Percentiles rank a stretch among this genome's conserved stretches.
Evolutionary conservation across 169 alveolate genomes (phyloP).

Genomic region (Eimeria tenella): DNA sequence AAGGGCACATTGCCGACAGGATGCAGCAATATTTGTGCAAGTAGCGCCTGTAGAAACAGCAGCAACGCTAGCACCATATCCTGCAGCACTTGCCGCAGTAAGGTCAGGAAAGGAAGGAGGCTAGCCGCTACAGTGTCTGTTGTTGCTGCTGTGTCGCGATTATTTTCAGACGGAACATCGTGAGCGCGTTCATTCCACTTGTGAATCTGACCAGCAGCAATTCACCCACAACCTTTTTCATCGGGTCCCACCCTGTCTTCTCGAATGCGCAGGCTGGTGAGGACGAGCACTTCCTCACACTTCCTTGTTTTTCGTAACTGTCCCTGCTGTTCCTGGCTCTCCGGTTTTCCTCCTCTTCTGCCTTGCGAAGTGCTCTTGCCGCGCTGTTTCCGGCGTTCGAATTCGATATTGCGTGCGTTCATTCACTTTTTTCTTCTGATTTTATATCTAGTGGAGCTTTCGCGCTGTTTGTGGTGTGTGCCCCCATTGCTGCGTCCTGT

Average conservation of each 20-base stretch:
- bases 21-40: neutral
- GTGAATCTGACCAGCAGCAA: slow-evolving; percentile 62
- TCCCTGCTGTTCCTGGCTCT: neutral
- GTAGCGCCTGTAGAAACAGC: too few species aligned
- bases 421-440: too few species aligned
- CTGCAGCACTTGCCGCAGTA: neutral
- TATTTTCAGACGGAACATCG: slow-evolving; percentile 69
- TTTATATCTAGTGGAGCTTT: neutral
- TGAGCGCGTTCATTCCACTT: slow-evolving; percentile 77
- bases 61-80: neutral
- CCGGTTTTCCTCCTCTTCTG: neutral
- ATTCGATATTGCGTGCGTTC: neutral
- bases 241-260: slow-evolving; percentile 8
- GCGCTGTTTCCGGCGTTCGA: neutral
- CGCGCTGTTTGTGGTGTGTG: neutral
- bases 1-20: neutral
- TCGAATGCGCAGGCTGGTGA: slow-evolving; percentile 67
- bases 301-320: neutral
- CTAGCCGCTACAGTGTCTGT: neutral
- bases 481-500: neutral
- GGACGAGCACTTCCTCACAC: neutral
- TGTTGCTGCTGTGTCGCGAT: neutral
- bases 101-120: neutral
- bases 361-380: neutral
- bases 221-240: slow-evolving; percentile 76